Conservation (phyloP, 495 filamentous ascomycete genomes). For the Penicillium maclennaniae region DNA sequence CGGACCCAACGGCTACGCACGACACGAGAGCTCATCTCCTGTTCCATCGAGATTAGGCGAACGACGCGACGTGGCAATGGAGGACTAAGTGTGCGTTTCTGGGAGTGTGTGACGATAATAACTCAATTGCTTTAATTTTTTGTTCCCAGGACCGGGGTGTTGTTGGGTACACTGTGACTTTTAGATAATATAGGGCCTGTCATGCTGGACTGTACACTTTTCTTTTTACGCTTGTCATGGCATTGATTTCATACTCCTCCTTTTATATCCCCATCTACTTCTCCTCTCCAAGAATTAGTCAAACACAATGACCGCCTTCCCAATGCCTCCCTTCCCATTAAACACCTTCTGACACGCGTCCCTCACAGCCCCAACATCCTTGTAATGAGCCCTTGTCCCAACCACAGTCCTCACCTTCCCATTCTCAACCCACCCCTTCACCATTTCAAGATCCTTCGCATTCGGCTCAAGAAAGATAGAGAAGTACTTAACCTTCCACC, state of each 20-base stretch:
- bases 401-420: slow-evolving; percentile 45
- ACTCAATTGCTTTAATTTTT: not conserved
- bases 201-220: slow-evolving; percentile 4
- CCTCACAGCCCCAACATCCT: slow-evolving; percentile 45
- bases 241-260: not conserved
- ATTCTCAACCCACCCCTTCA: slow-evolving; percentile 40
- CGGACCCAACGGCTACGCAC: slow-evolving; percentile 37
- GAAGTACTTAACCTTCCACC: slow-evolving; percentile 36
- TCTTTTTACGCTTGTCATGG: not conserved
- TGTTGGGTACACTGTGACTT: not conserved
- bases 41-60: slow-evolving; percentile 13
- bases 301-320: slow-evolving; percentile 47
- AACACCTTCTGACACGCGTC: slow-evolving; percentile 44
- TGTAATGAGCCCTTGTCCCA: slow-evolving; percentile 36
- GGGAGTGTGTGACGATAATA: slow-evolving; percentile 2
- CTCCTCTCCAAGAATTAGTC: not conserved
- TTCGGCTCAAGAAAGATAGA: slow-evolving; percentile 36
- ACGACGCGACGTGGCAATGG: slow-evolving; percentile 30
- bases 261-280: not conserved
- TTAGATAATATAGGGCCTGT: not conserved
- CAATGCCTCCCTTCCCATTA: slow-evolving; percentile 50
- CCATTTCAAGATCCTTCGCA: slow-evolving; percentile 39
- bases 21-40: slow-evolving; percentile 38
- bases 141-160: not conserved
- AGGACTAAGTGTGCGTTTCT: slow-evolving; percentile 20